Evolutionary conservation across 179 eudicot species (phyloP).

Genomic region (Nepenthes alata): DNA sequence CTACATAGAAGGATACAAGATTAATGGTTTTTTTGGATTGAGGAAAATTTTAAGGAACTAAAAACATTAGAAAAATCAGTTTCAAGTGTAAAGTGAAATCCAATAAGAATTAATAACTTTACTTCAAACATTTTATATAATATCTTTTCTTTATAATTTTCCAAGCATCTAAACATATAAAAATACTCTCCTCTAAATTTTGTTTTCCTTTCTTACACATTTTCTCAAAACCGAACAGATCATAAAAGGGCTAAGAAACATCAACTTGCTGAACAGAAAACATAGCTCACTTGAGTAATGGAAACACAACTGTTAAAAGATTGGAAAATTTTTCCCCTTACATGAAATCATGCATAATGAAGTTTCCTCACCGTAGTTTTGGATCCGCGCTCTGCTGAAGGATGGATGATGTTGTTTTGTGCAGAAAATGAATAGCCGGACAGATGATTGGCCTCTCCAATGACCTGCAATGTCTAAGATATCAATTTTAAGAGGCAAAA

Average conservation of each 20-base stretch:
- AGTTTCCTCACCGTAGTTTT: constrained; percentile 65
- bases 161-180: too few species aligned
- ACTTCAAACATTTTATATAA: too few species aligned
- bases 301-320: neutral
- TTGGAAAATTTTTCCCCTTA: neutral
- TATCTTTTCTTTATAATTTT: neutral
- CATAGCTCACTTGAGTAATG: too few species aligned
- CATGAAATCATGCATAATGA: neutral
- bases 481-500: constrained; percentile 3
- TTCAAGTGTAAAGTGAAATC: neutral
- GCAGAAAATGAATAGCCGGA: constrained; percentile 79
- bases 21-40: neutral
- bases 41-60: neutral
- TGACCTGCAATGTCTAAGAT: constrained; percentile 35
- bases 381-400: constrained; percentile 76
- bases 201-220: too few species aligned
- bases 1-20: neutral
- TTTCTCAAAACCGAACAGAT: too few species aligned
- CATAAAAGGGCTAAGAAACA: too few species aligned
- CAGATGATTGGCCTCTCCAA: constrained; percentile 80
- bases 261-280: too few species aligned
- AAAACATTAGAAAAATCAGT: neutral
- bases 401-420: constrained; percentile 77
- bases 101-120: too few species aligned
- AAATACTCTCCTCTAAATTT: too few species aligned